These are phyloP conservation scores for Calonectria crousiana DNA, from an alignment of 2,329 filamentous ascomycete species.

Conservation along the genomic window DNA sequence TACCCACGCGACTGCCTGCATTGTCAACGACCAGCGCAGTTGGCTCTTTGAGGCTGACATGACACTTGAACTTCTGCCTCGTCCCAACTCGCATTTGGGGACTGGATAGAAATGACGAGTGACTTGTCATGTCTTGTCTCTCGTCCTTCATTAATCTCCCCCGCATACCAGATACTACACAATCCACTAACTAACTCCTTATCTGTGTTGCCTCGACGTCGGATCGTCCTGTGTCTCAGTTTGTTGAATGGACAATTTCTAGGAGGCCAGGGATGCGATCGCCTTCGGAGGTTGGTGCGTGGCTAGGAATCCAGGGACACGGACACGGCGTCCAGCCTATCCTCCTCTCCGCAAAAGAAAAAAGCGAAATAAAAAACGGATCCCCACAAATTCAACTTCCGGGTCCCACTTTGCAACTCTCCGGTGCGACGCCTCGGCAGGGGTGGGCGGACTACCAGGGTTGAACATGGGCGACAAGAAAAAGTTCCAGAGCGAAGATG, in stretches of 20 bases:
- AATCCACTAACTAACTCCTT: background rate
- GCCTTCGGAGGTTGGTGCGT: constrained; percentile 1
- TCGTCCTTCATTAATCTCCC: background rate
- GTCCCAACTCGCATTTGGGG: background rate
- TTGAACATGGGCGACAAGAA: constrained; percentile 15
- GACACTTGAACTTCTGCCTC: background rate
- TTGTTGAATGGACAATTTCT: background rate
- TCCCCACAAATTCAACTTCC: constrained; percentile 36
- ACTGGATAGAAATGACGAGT: constrained; percentile 11
- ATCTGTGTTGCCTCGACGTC: background rate
- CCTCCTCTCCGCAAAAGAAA: constrained; percentile 31
- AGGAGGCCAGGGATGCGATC: background rate
- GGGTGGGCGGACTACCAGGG: constrained; percentile 11
- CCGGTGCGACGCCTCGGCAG: constrained; percentile 23
- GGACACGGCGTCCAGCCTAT: constrained; percentile 32
- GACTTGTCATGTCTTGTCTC: constrained; percentile 15
- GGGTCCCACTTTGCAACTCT: constrained; percentile 20
- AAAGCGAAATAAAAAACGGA: constrained; percentile 4
- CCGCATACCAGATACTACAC: background rate
- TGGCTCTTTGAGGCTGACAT: background rate
- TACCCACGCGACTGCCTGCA: constrained; percentile 9
- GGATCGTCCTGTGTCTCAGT: background rate
- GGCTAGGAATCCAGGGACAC: constrained; percentile 30
- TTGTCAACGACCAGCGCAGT: background rate
- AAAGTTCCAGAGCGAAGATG: constrained; percentile 8